Evolutionary conservation across 768 basidiomycete species (phyloP).

Genomic region (Boletus coccyginus): DNA sequence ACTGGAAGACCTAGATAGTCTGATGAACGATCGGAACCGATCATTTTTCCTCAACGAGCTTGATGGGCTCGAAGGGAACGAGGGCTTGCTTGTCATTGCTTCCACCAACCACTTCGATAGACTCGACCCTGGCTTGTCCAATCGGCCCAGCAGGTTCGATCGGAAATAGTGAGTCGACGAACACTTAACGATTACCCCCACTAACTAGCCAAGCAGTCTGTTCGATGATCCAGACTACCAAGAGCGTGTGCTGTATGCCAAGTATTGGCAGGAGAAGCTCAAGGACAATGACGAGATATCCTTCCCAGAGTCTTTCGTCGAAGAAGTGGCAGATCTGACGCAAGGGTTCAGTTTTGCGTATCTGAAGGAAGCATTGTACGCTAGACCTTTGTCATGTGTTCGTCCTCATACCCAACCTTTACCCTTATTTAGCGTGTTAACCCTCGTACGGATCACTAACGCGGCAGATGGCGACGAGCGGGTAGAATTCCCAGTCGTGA

Average conservation of each 20-base stretch:
- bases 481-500: slow-evolving; percentile 45
- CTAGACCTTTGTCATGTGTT: slow-evolving; percentile 5
- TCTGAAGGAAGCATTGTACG: slow-evolving; percentile 87
- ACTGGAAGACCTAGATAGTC: slow-evolving; percentile 70
- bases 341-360: slow-evolving; percentile 81
- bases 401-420: neutral
- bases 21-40: slow-evolving; percentile 74
- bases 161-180: slow-evolving; percentile 67
- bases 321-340: slow-evolving; percentile 58
- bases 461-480: slow-evolving; percentile 44
- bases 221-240: slow-evolving; percentile 69
- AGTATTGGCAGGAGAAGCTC: slow-evolving; percentile 83
- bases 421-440: slow-evolving; percentile 53
- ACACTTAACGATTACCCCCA: neutral
- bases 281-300: slow-evolving; percentile 54
- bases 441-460: slow-evolving; percentile 63
- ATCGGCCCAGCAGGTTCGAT: slow-evolving; percentile 81
- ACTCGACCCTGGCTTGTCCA: slow-evolving; percentile 74
- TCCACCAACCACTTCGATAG: slow-evolving; percentile 84
- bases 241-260: slow-evolving; percentile 64
- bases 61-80: slow-evolving; percentile 77
- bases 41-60: slow-evolving; percentile 89
- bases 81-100: slow-evolving; percentile 74
- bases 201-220: slow-evolving; percentile 38
- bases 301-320: slow-evolving; percentile 65